Evolutionary conservation across 805 yeast species (phyloP), one percentile per base, ranked within the genome.

Genomic region (Lachancea sp.): DNA sequence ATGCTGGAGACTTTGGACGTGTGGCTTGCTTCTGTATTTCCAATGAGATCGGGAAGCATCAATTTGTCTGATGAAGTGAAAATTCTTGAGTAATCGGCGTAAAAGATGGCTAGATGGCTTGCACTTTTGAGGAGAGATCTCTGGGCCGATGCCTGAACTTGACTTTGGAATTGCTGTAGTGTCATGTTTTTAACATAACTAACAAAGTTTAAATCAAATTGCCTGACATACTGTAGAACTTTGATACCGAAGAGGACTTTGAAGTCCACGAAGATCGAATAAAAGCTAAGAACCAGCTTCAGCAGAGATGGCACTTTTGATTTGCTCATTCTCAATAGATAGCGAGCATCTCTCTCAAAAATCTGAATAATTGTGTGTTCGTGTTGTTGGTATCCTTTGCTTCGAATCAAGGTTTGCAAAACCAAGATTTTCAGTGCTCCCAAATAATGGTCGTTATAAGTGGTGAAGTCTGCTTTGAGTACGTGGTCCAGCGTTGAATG

Each of bases 181-280:
- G 47, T 44, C 44, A 57, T 49, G 32, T 59, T 58, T 25, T 55
- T 60, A 27, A 62, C 53, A 33, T 51, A 61, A 3, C 40, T 27
- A 11, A 51, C 51, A 37, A 58, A 57, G 8, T 43, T 26, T 13
- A 61, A 43, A 15, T 56, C 50, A 41, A 48, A 61, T 35, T 55
- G 56, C 15, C 44, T 41, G n/a, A 58, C 43, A 25, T 62, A 62
- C 41, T 62, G 61, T 16, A 61, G 45, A 46, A 62, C 54, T 47
- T 63, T 63, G 39, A 63, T 36, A 3, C 63, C 65, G 38, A 59
- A 58, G 12, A 60, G 41, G 3, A 50, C 46, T 46, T 56, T 60
- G 22, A 42, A 49, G 6, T 41, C 41, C 2, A 61, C 53, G 27
- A 53, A 31, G 8, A 52, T 26, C 1, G 57, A 49, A 26, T 52